Percentiles rank a stretch among this genome's conserved stretches.
phyloP scores from a whole-genome alignment of 805 yeast species.

The Spathaspora gorwiae region DNA sequence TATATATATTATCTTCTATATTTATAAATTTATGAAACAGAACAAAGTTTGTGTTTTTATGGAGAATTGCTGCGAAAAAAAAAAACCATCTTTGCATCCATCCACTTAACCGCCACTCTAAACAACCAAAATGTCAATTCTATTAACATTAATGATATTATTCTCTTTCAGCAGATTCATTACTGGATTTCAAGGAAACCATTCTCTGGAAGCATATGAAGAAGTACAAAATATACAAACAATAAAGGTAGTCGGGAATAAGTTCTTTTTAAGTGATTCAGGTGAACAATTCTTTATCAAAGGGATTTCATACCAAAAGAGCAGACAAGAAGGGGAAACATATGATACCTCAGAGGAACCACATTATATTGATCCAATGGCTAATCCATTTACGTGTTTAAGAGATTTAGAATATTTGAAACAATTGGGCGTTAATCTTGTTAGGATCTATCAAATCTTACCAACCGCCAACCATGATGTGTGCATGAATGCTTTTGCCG shows the following conservation, averaged over 20 bases:
- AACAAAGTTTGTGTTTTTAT: too few relatives aligned
- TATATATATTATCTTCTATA: not conserved
- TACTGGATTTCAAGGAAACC: too few relatives aligned
- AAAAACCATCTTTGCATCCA: not conserved
- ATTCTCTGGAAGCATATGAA: not conserved
- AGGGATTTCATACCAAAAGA: constrained; percentile 85
- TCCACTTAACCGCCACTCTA: not conserved
- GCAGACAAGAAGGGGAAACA: constrained; percentile 41
- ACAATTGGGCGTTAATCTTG: constrained; percentile 66
- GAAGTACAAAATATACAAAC: not conserved
- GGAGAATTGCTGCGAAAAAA: not conserved
- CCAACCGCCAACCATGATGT: constrained; percentile 65
- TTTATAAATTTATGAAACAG: too few relatives aligned
- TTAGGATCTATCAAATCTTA: constrained; percentile 85
- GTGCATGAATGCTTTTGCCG: constrained; percentile 64
- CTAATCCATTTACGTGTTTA: constrained; percentile 62
- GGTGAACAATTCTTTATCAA: constrained; percentile 82
- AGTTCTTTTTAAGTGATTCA: constrained; percentile 66
- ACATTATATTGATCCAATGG: constrained; percentile 68
- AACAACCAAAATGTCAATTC: not conserved
- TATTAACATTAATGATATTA: too few relatives aligned
- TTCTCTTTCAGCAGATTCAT: too few relatives aligned
- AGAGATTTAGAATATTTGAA: constrained; percentile 79
- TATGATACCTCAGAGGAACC: constrained; percentile 15
- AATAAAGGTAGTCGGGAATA: constrained; percentile 64